Percentiles rank a stretch among this genome's conserved stretches.
phyloP scores from a whole-genome alignment of 2,329 filamentous ascomycete genomes.

The Fusarium temperatum region DNA sequence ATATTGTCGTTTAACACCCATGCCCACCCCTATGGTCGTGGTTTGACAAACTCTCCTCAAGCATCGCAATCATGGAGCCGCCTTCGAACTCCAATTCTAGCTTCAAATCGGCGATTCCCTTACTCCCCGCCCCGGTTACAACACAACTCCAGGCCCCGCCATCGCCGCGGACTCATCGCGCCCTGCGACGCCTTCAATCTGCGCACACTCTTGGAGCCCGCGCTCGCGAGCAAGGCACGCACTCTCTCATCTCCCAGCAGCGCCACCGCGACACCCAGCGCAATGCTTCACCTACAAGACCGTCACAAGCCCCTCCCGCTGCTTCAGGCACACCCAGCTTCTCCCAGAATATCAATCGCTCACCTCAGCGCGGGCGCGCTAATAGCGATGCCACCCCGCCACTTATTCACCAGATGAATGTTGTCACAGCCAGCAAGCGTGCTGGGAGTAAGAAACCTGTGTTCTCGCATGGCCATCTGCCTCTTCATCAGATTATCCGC shows the following conservation, averaged over 20 bases:
- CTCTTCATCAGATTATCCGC: slow-evolving; percentile 79
- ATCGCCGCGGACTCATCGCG: slow-evolving; percentile 72
- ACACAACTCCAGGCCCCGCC: slow-evolving; percentile 63
- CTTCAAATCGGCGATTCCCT: slow-evolving; percentile 32
- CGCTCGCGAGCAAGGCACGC: slow-evolving; percentile 58
- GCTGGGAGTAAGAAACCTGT: slow-evolving; percentile 54
- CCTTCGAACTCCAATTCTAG: slow-evolving; percentile 24
- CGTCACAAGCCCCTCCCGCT: slow-evolving; percentile 14
- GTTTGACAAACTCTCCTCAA: background rate
- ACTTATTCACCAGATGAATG: slow-evolving; percentile 50
- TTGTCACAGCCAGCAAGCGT: slow-evolving; percentile 48
- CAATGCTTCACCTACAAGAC: slow-evolving; percentile 47
- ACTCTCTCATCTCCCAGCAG: slow-evolving; percentile 71
- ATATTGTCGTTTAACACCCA: background rate
- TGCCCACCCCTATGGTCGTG: background rate
- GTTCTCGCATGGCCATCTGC: slow-evolving; percentile 64
- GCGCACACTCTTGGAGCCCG: slow-evolving; percentile 74
- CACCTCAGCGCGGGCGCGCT: slow-evolving; percentile 69
- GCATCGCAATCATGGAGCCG: slow-evolving; percentile 31
- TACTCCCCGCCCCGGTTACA: slow-evolving; percentile 42
- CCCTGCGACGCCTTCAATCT: slow-evolving; percentile 78
- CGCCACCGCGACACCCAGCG: slow-evolving; percentile 58
- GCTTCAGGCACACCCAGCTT: slow-evolving; percentile 6
- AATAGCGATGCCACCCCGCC: slow-evolving; percentile 74
- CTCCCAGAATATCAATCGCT: slow-evolving; percentile 45